Evolutionary conservation across 192 early-diverging fungal species (phyloP).

Genomic region (Coemansia sp.): DNA sequence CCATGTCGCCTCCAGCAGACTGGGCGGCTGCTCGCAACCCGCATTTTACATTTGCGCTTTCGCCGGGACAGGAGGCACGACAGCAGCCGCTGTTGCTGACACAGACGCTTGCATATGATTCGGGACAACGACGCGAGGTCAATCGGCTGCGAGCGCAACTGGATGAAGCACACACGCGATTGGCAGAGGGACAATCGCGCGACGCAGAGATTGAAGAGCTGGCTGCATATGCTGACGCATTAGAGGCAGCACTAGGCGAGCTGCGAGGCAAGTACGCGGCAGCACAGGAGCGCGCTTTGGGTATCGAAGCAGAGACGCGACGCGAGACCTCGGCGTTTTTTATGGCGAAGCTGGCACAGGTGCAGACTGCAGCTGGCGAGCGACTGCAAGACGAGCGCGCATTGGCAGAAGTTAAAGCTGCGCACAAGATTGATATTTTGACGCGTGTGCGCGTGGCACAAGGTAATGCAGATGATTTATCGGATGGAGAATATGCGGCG

Average conservation of each 20-base stretch:
- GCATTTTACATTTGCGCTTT: conserved; percentile 33
- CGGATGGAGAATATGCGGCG: conserved; percentile 18
- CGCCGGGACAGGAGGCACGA: conserved; percentile 5
- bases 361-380: conserved; percentile 46
- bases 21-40: conserved; percentile 11
- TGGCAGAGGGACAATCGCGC: neutral
- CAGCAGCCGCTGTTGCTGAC: conserved; percentile 22
- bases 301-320: conserved; percentile 58
- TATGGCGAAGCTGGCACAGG: conserved; percentile 43
- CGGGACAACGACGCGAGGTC: conserved; percentile 29
- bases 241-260: conserved; percentile 16
- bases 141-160: conserved; percentile 33
- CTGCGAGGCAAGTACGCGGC: conserved; percentile 44
- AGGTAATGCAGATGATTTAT: conserved; percentile 4
- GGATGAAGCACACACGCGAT: neutral
- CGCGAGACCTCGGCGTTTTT: conserved; percentile 55
- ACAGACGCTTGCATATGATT: conserved; percentile 13
- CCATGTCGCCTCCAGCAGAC: too few species aligned
- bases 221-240: conserved; percentile 25
- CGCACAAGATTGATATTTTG: conserved; percentile 54
- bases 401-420: conserved; percentile 30
- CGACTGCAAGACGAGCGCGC: conserved; percentile 45
- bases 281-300: conserved; percentile 54
- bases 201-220: conserved; percentile 47
- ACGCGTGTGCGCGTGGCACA: conserved; percentile 30